Conservation (phyloP, 495 filamentous ascomycete genomes). For the Aspergillus saccharolyticus region DNA sequence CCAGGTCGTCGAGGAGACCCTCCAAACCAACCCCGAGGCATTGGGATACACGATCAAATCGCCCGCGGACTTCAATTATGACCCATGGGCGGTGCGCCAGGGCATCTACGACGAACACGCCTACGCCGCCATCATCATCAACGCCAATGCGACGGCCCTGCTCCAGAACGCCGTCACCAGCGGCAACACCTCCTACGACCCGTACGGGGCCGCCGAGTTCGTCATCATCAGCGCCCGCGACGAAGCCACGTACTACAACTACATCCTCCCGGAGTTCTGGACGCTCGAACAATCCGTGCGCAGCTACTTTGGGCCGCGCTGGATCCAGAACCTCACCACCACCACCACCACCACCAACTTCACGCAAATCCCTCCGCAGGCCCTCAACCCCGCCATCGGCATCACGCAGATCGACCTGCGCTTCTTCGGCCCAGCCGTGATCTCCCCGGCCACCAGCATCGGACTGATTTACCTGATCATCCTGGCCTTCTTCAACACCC, state of each 20-base stretch:
- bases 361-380: slow-evolving; percentile 45
- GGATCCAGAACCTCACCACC: slow-evolving; percentile 33
- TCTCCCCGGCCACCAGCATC: slow-evolving; percentile 57
- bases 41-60: slow-evolving; percentile 49
- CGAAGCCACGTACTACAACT: slow-evolving; percentile 46
- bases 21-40: slow-evolving; percentile 24
- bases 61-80: slow-evolving; percentile 51
- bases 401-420: slow-evolving; percentile 58
- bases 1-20: slow-evolving; percentile 32
- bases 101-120: slow-evolving; percentile 57
- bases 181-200: slow-evolving; percentile 60
- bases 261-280: slow-evolving; percentile 49
- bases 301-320: slow-evolving; percentile 48
- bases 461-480: slow-evolving; percentile 72
- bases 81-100: slow-evolving; percentile 55
- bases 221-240: slow-evolving; percentile 57
- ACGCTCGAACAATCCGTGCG: slow-evolving; percentile 41
- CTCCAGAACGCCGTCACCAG: slow-evolving; percentile 51
- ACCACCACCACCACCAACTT: slow-evolving; percentile 32
- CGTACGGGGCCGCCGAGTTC: slow-evolving; percentile 55
- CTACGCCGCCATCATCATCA: slow-evolving; percentile 61
- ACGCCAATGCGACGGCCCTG: slow-evolving; percentile 59
- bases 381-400: slow-evolving; percentile 58
- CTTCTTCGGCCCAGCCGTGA: slow-evolving; percentile 53
- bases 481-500: slow-evolving; percentile 66